Percentiles rank a stretch among this genome's conserved stretches.
These are phyloP conservation scores for Chlorophyllum brunneum DNA, from an alignment of 768 basidiomycete species.

Conservation along the genomic window DNA sequence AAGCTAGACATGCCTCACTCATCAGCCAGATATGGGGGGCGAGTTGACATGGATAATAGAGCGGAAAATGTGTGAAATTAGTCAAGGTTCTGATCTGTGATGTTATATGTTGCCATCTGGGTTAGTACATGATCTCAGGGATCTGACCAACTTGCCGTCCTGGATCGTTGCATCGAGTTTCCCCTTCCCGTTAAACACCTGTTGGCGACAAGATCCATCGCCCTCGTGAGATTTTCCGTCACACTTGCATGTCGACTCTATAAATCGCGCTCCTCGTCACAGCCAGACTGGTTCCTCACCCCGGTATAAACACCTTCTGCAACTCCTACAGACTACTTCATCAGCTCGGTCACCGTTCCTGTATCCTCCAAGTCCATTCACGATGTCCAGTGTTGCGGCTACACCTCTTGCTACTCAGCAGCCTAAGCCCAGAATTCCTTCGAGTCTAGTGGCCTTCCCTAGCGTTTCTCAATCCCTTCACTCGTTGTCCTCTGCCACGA, in stretches of 20 bases:
- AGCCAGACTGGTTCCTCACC: slow-evolving; percentile 23
- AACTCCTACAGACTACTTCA: slow-evolving; percentile 14
- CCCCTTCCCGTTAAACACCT: slow-evolving; percentile 24
- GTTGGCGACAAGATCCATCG: slow-evolving; percentile 9
- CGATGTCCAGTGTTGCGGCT: slow-evolving; percentile 15
- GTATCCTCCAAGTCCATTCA: too few species aligned
- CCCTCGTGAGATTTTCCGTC: slow-evolving; percentile 21
- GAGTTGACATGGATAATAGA: slow-evolving; percentile 5
- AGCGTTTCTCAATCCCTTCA: slow-evolving; percentile 66
- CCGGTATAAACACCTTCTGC: slow-evolving; percentile 14
- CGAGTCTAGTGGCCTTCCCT: slow-evolving; percentile 69
- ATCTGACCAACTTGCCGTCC: slow-evolving; percentile 25
- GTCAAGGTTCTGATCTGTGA: slow-evolving; percentile 9
- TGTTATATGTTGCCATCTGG: slow-evolving; percentile 12
- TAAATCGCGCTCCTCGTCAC: slow-evolving; percentile 27
- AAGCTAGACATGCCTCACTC: slow-evolving; percentile 1
- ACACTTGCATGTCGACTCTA: slow-evolving; percentile 28
- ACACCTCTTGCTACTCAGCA: slow-evolving; percentile 21
- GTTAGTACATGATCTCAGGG: slow-evolving; percentile 19
- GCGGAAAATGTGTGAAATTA: not conserved
- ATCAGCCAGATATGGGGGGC: slow-evolving; percentile 5
- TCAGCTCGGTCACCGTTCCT: too few species aligned
- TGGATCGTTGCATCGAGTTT: slow-evolving; percentile 24
- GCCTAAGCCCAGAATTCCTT: slow-evolving; percentile 35
- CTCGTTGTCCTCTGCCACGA: slow-evolving; percentile 68